phyloP scores from a whole-genome alignment of 768 basidiomycete species.

The Boletus pseudo-olivaceus region DNA sequence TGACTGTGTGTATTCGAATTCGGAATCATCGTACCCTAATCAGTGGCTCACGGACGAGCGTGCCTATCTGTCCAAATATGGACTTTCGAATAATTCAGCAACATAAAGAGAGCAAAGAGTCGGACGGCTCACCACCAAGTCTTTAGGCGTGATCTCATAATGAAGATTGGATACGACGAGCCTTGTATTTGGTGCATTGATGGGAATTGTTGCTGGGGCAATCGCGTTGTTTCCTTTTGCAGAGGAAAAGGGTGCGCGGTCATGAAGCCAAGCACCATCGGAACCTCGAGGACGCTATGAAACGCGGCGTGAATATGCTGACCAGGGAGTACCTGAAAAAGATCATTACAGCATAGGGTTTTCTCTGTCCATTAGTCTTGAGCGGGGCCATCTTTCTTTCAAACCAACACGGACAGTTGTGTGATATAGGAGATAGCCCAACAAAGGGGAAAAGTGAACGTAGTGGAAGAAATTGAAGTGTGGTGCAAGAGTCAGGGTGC shows the following conservation, averaged over 20 bases:
- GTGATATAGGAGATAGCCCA: neutral
- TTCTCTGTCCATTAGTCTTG: constrained; percentile 33
- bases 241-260: constrained; percentile 55
- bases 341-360: constrained; percentile 41
- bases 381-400: constrained; percentile 20
- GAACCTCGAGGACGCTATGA: constrained; percentile 55
- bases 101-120: neutral
- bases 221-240: constrained; percentile 25
- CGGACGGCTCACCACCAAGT: constrained; percentile 68
- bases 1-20: constrained; percentile 37
- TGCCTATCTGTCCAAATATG: constrained; percentile 91
- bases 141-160: constrained; percentile 87
- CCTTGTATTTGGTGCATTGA: constrained; percentile 43
- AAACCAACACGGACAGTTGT: neutral
- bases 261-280: constrained; percentile 74
- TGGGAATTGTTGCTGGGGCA: constrained; percentile 17
- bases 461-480: neutral
- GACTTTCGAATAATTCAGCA: constrained; percentile 41
- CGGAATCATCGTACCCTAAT: constrained; percentile 85
- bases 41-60: constrained; percentile 86
- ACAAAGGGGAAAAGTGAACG: neutral
- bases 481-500: neutral
- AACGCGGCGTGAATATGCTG: constrained; percentile 5
- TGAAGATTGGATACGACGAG: constrained; percentile 85
- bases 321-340: neutral